Base-by-base conservation (phyloP, 2,329 filamentous ascomycete genomes). In the Stagonosporopsis chrysanthemi region DNA sequence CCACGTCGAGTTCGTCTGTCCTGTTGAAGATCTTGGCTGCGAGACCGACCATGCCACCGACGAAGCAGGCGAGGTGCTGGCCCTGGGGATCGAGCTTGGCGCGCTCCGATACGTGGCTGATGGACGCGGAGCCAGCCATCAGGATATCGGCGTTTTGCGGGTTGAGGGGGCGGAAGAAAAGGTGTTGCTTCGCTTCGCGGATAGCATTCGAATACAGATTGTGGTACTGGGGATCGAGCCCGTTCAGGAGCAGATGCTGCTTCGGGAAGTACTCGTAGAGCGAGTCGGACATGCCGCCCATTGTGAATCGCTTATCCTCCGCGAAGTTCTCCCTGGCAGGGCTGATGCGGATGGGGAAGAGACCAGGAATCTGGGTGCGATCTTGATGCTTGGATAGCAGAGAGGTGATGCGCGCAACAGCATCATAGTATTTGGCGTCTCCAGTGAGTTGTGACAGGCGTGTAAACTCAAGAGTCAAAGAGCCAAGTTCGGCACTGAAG, bases 91-190 rank as follows among this genome's bases (percentile, higher is more conserved):
- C 74, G 12, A 80, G 70, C 7, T 70, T 75, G 48, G 77, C 57
- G 2, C 80, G 75, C 14, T 81, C 81, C 4, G 45, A 39, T 1
- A 67, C 73, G 9, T 83, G 81, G 43, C 72, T 79, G 2, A 69
- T 69, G 1, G 73, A 62, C 4, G 69, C 70, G 6, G 86, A 87
- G 23, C 89, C 89, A 0, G 90, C 86, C 59, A 95, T 86, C 7
- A 95, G 82, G n/a, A 95, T 84, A 58, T 94, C 86, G 48, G 84
- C 84, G 50, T 85, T 80, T 6, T 83, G 80, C 6, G 86, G 84
- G 19, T 87, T 84, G 86, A 95, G 89, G 0, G 92, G 92, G 5
- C 89, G 84, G 77, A 86, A 96, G 55, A 96, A 85, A 9, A 96
- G 82, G 73, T 90, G 84, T 62, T 91, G 83, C 63, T 90, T 89